Conservation (phyloP, 768 basidiomycete genomes). For the Calvatia gigantea region DNA sequence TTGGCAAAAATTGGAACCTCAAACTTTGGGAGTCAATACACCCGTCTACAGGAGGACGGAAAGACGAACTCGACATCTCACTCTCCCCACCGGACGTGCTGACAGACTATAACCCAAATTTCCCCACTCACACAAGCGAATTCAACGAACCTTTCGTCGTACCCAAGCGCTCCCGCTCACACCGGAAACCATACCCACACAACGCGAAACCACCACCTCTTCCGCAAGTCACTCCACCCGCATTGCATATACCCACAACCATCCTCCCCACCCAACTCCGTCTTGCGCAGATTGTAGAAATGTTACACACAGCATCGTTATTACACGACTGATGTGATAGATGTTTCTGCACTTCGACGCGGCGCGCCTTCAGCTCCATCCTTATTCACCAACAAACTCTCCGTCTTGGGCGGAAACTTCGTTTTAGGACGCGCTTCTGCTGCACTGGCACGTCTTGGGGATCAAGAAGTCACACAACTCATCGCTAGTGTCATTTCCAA, state of each 20-base stretch:
- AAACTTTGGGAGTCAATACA: conserved; percentile 54
- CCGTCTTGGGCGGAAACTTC: conserved; percentile 89
- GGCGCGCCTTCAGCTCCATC: conserved; percentile 76
- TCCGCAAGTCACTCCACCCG: background rate
- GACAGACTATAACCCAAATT: conserved; percentile 85
- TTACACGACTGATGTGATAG: conserved; percentile 96
- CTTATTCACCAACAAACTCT: conserved; percentile 83
- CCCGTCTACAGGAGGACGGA: conserved; percentile 44
- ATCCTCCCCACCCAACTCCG: conserved; percentile 83
- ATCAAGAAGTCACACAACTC: conserved; percentile 83
- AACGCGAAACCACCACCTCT: conserved; percentile 15
- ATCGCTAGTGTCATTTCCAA: conserved; percentile 85
- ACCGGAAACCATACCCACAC: conserved; percentile 25
- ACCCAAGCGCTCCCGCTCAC: conserved; percentile 25
- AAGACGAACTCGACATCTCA: conserved; percentile 65
- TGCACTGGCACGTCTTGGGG: conserved; percentile 76
- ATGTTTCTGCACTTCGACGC: conserved; percentile 74
- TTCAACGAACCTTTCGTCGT: conserved; percentile 47
- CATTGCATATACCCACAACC: conserved; percentile 11
- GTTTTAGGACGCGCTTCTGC: conserved; percentile 82
- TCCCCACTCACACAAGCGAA: conserved; percentile 56
- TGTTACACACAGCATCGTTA: conserved; percentile 96
- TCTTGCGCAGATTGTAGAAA: conserved; percentile 93
- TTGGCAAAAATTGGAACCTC: conserved; percentile 58
- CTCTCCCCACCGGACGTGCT: conserved; percentile 72